Conservation (phyloP, 2,329 filamentous ascomycete genomes). For the Pyrenophora seminiperda region DNA sequence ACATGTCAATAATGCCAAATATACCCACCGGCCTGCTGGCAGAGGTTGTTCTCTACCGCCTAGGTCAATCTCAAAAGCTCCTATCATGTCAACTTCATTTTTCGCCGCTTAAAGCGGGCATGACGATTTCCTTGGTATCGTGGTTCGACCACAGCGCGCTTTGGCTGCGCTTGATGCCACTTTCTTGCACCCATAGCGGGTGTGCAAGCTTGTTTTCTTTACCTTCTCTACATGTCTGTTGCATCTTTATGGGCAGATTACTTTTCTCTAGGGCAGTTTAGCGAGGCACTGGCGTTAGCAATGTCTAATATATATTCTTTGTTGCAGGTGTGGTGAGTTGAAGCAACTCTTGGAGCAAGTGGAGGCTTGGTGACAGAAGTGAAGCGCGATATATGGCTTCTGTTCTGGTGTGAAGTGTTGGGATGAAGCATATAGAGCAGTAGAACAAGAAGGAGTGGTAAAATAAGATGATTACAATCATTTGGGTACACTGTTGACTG, state of each 20-base stretch:
- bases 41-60: constrained; percentile 29
- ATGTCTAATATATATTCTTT: constrained; percentile 33
- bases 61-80: constrained; percentile 30
- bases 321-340: constrained; percentile 2
- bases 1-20: constrained; percentile 15
- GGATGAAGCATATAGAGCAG: constrained; percentile 22
- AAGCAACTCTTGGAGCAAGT: not conserved
- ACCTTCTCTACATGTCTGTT: constrained; percentile 22
- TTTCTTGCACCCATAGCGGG: constrained; percentile 5
- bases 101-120: constrained; percentile 23
- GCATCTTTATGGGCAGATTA: constrained; percentile 22
- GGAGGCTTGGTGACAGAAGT: constrained; percentile 4
- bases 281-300: constrained; percentile 24
- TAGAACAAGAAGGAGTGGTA: constrained; percentile 14
- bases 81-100: constrained; percentile 22
- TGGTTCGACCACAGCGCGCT: constrained; percentile 39
- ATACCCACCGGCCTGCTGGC: constrained; percentile 38
- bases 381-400: not conserved
- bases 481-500: not conserved
- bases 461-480: not conserved
- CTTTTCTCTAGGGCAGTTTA: constrained; percentile 25
- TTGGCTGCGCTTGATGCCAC: constrained; percentile 19
- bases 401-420: constrained; percentile 10
- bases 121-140: constrained; percentile 36
- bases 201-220: constrained; percentile 15